Percentiles rank a stretch among this genome's conserved stretches.
These are phyloP conservation scores for Lasiosphaeriaceae sp. DNA, from an alignment of 495 filamentous ascomycete species.

Conservation along the genomic window DNA sequence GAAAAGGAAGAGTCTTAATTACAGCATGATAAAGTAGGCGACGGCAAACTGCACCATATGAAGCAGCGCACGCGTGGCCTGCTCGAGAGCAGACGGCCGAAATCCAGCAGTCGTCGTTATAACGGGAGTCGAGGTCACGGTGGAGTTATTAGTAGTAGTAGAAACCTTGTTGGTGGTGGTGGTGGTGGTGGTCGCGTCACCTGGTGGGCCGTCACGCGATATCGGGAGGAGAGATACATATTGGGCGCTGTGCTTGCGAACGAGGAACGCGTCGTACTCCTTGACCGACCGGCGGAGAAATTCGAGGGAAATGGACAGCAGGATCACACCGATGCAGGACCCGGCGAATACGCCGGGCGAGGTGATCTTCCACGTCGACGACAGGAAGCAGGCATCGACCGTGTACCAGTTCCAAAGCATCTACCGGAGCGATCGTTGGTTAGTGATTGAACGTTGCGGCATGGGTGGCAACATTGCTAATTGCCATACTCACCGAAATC, in stretches of 20 bases:
- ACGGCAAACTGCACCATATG: slow-evolving; percentile 66
- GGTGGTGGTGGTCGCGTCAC: no score
- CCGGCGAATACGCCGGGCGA: slow-evolving; percentile 48
- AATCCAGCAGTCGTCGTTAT: slow-evolving; percentile 20
- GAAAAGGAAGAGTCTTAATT: not conserved
- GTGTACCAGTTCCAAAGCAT: slow-evolving; percentile 62
- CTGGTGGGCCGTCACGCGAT: not conserved
- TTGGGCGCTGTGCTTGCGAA: not conserved
- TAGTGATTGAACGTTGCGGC: no score
- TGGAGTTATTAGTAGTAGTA: no score
- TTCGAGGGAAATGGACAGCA: slow-evolving; percentile 52
- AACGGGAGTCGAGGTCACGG: no score
- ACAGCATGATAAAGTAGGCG: slow-evolving; percentile 69
- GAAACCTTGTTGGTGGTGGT: not conserved
- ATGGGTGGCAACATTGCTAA: no score
- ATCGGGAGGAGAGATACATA: not conserved
- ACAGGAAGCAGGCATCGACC: slow-evolving; percentile 49
- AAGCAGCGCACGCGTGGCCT: slow-evolving; percentile 56
- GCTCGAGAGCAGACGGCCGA: slow-evolving; percentile 52
- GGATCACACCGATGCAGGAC: slow-evolving; percentile 55
- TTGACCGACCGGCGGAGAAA: slow-evolving; percentile 46
- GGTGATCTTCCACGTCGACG: slow-evolving; percentile 44
- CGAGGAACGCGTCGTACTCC: slow-evolving; percentile 50
- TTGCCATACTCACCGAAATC: no score
- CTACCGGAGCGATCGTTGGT: slow-evolving; percentile 20